Evolutionary conservation across 2,329 filamentous ascomycete genomes (phyloP), one percentile per base, ranked within the genome.

Genomic region (Fusarium kyushuense): DNA sequence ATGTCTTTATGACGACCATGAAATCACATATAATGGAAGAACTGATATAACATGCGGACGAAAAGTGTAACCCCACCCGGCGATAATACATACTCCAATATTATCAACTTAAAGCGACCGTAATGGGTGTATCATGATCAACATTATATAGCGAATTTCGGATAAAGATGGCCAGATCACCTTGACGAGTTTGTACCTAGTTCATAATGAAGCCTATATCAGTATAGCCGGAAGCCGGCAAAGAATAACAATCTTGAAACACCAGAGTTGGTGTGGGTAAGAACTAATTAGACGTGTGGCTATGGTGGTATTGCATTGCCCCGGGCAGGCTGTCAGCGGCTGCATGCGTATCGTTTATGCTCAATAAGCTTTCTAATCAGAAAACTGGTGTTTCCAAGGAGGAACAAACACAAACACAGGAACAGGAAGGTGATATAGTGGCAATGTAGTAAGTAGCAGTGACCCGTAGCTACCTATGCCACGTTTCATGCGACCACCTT

Each of bases 401-500:
- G 45, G 16, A 46, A 21, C 25, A 43, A 43, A 29, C 25, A 43
- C 7, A 45, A 6, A 16, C 12, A 45, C 21, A 21, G 33, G 17
- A 53, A 38, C 38, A 51, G 25, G 19, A 63, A 29, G 14, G 23
- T 49, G 41, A 58, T 64, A 63, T 55, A 53, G 33, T n/a, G 21
- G 45, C 25, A 25, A 56, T 35, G 21, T 29, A 38, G 25, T 29
- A 38, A 41, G 25, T 29, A 38, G 41, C 54, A 64, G 32, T 33
- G 58, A 54, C 36, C 32, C 35, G 32, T 51, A 61, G 56, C 59
- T 54, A 61, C 54, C 59, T 54, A 63, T 69, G 58, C 70, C 65
- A 69, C 53, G 65, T 69, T 69, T 65, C 58, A 69, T 66, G 66
- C 65, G 61, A 59, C 65, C 70, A 53, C 27, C 60, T 55, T 60